These are phyloP conservation scores for Cardiospermum halicacabum DNA, from an alignment of 345 rosid genomes.

Conservation along the genomic window DNA sequence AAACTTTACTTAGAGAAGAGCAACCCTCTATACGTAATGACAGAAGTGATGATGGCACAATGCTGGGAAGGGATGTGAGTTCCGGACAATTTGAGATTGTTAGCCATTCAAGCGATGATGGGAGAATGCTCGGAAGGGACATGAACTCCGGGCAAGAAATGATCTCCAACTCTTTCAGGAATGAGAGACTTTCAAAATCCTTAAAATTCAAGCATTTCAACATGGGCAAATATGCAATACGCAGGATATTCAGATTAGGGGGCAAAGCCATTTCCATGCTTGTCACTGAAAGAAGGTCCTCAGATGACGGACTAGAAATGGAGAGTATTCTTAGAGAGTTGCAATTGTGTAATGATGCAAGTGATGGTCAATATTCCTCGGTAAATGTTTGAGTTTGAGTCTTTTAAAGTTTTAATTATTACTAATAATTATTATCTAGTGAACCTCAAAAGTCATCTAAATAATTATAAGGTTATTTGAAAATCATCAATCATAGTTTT, in stretches of 20 bases:
- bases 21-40: not conserved
- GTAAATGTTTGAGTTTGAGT: constrained; percentile 6
- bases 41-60: not conserved
- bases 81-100: not conserved
- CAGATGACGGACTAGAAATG: constrained; percentile 7
- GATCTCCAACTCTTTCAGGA: constrained; percentile 11
- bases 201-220: constrained; percentile 6
- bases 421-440: too few relatives aligned
- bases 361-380: constrained; percentile 8
- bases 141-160: constrained; percentile 5
- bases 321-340: constrained; percentile 3
- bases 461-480: too few relatives aligned
- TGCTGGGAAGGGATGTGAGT: not conserved
- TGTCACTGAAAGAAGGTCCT: constrained; percentile 10
- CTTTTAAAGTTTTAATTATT: constrained; percentile 1
- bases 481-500: too few relatives aligned
- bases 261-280: constrained; percentile 15
- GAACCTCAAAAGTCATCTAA: too few relatives aligned
- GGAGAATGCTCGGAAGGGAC: constrained; percentile 12
- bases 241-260: not conserved
- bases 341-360: constrained; percentile 15
- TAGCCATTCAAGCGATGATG: not conserved
- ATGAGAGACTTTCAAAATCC: constrained; percentile 14
- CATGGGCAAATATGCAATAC: constrained; percentile 5
- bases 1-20: not conserved